Conservation (phyloP, 495 filamentous ascomycete species). For the Halenospora varia region DNA sequence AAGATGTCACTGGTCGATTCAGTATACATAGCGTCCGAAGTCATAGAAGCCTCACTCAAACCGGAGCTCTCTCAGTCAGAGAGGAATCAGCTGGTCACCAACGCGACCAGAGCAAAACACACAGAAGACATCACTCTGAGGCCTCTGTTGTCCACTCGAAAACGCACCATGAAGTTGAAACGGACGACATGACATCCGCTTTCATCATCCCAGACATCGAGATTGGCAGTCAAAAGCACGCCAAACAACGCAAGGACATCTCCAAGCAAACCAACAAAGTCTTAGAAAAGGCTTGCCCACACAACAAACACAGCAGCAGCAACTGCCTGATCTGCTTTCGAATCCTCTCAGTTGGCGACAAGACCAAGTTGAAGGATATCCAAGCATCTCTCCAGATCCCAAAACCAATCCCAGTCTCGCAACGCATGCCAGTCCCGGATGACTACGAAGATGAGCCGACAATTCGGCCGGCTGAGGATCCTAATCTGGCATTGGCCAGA, state of each 20-base stretch:
- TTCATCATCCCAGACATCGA: slow-evolving; percentile 67
- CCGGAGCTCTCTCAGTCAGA: too few relatives aligned
- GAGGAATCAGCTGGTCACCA: too few relatives aligned
- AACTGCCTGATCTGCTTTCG: slow-evolving; percentile 75
- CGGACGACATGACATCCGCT: slow-evolving; percentile 71
- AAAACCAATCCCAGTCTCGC: slow-evolving; percentile 68
- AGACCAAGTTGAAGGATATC: slow-evolving; percentile 29
- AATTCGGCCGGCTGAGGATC: slow-evolving; percentile 69
- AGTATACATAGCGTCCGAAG: slow-evolving; percentile 35
- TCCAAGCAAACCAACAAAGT: slow-evolving; percentile 19
- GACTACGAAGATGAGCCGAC: slow-evolving; percentile 66
- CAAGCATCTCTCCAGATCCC: slow-evolving; percentile 53
- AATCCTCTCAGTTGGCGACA: slow-evolving; percentile 40
- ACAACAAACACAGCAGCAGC: slow-evolving; percentile 37
- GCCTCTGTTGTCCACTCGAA: slow-evolving; percentile 18
- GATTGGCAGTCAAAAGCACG: neutral
- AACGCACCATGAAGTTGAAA: slow-evolving; percentile 16
- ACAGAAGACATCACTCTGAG: slow-evolving; percentile 43
- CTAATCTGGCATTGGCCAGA: slow-evolving; percentile 69
- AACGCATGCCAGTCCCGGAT: slow-evolving; percentile 50
- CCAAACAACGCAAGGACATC: slow-evolving; percentile 13
- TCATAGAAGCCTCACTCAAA: too few relatives aligned
- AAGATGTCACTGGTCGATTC: slow-evolving; percentile 34
- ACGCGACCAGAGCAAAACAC: too few relatives aligned
- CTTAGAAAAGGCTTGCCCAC: slow-evolving; percentile 18